Evolutionary conservation across 2,329 filamentous ascomycete species (phyloP).

Genomic region (Periconia macrospinosa): DNA sequence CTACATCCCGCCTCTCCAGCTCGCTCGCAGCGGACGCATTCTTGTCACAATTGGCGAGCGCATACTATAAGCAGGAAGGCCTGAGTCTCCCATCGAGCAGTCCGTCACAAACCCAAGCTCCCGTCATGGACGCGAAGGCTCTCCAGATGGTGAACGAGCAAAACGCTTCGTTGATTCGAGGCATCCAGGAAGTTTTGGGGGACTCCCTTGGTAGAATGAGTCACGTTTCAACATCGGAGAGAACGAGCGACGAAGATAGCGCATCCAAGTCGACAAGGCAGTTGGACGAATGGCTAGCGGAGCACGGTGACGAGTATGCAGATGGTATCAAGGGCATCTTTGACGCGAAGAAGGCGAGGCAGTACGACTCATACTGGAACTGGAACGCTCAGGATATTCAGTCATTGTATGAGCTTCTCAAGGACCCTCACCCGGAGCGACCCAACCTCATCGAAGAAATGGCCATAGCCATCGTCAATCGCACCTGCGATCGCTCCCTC

Average conservation of each 20-base stretch:
- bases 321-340: slow-evolving; percentile 93
- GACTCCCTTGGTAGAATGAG: too few relatives aligned
- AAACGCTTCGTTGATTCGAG: too few relatives aligned
- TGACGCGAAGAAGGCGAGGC: slow-evolving; percentile 87
- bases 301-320: slow-evolving; percentile 96
- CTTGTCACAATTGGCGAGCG: slow-evolving; percentile 62
- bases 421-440: slow-evolving; percentile 98
- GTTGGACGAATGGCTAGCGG: slow-evolving; percentile 91
- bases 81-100: too few relatives aligned
- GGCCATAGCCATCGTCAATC: slow-evolving; percentile 99
- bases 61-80: too few relatives aligned
- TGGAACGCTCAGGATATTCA: slow-evolving; percentile 97
- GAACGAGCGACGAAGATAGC: too few relatives aligned
- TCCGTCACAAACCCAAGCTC: too few relatives aligned
- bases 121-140: too few relatives aligned
- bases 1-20: slow-evolving; percentile 80
- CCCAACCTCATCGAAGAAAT: slow-evolving; percentile 96
- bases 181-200: too few relatives aligned
- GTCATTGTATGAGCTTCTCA: slow-evolving; percentile 94
- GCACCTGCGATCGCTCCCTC: too few relatives aligned
- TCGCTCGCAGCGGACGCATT: slow-evolving; percentile 91
- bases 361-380: slow-evolving; percentile 99
- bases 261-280: too few relatives aligned
- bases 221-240: too few relatives aligned
- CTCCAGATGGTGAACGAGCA: too few relatives aligned